phyloP scores from a whole-genome alignment of 169 alveolate genomes.

The Plasmodium fragile region DNA sequence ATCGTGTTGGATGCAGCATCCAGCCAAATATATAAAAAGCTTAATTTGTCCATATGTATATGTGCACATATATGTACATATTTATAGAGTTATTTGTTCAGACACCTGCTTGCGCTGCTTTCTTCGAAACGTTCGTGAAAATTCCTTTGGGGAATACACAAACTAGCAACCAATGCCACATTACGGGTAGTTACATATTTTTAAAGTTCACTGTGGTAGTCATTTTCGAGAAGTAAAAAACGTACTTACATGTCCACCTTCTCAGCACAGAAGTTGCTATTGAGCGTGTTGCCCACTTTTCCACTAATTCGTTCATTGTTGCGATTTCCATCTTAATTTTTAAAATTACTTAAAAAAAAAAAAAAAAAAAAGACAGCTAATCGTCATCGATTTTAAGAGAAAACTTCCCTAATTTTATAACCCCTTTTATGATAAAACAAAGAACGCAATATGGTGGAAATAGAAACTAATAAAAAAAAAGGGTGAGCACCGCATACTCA shows the following conservation, averaged over 20 bases:
- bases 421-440: neutral
- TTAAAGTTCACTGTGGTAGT: neutral
- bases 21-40: neutral
- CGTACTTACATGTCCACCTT: neutral
- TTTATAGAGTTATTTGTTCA: neutral
- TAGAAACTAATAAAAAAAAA: neutral
- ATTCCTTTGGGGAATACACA: constrained; percentile 7
- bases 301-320: neutral
- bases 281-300: neutral
- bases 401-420: neutral
- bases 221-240: constrained; percentile 10
- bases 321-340: neutral
- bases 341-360: neutral
- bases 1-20: neutral
- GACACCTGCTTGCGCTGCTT: neutral
- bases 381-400: neutral
- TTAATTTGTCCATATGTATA: neutral
- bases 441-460: neutral
- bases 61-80: constrained; percentile 3
- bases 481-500: neutral
- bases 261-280: neutral
- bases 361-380: neutral
- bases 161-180: neutral
- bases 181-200: neutral
- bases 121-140: neutral